Percentiles rank a stretch among this genome's conserved stretches.
phyloP scores from a whole-genome alignment of 1,139 yeast species.

The Debaryomyces udenii region DNA sequence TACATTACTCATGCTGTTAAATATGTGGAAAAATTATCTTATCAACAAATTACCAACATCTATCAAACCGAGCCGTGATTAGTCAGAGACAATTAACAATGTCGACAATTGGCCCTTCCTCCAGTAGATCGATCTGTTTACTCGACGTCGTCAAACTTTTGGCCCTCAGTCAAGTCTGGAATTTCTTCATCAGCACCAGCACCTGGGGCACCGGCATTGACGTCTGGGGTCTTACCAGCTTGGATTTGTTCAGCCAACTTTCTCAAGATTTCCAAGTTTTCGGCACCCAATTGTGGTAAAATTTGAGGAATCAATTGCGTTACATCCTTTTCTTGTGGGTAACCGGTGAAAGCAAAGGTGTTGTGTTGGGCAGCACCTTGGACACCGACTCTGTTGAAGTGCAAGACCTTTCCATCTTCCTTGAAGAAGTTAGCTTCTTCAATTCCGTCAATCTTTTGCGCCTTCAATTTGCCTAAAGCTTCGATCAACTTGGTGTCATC shows the following conservation, averaged over 20 bases:
- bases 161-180: conserved; percentile 95
- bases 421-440: conserved; percentile 98
- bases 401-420: conserved; percentile 95
- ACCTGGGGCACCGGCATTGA: conserved; percentile 45
- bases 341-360: conserved; percentile 94
- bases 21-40: conserved; percentile 6
- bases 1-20: conserved; percentile 7
- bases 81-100: neutral
- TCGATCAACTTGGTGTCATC: conserved; percentile 92
- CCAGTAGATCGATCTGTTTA: conserved; percentile 29
- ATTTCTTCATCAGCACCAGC: conserved; percentile 71
- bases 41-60: conserved; percentile 3
- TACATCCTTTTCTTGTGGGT: conserved; percentile 90
- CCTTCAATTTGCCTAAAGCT: conserved; percentile 86
- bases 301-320: conserved; percentile 94
- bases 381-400: conserved; percentile 93
- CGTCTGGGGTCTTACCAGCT: conserved; percentile 56
- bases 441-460: conserved; percentile 84
- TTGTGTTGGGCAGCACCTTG: conserved; percentile 91
- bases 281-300: conserved; percentile 96
- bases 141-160: conserved; percentile 88
- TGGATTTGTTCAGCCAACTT: conserved; percentile 90
- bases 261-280: conserved; percentile 87
- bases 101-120: neutral
- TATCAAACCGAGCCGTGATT: conserved; percentile 3